Evolutionary conservation across 306 rosid genomes (phyloP).

Genomic region (Acacia acuminata): DNA sequence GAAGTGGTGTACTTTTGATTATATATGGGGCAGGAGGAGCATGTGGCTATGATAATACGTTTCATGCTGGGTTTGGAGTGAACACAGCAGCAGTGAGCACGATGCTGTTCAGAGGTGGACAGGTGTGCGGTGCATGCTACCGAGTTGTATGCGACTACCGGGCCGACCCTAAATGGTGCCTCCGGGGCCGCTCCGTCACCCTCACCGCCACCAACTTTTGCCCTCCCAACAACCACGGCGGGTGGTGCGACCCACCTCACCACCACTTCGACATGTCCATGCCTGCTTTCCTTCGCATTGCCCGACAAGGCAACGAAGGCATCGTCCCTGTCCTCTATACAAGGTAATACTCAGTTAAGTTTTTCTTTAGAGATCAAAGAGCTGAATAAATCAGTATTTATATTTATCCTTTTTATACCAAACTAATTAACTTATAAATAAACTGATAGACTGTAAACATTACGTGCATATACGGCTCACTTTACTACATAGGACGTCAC

Average conservation of each 20-base stretch:
- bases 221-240: conserved; percentile 83
- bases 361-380: fast-evolving
- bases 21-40: conserved; percentile 68
- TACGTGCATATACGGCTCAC: too few species aligned
- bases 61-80: conserved; percentile 79
- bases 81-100: conserved; percentile 81
- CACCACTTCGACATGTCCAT: conserved; percentile 85
- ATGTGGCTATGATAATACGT: conserved; percentile 74
- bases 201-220: conserved; percentile 81
- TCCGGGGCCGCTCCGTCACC: conserved; percentile 41
- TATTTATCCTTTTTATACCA: too few species aligned
- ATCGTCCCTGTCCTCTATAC: conserved; percentile 70
- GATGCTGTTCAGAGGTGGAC: conserved; percentile 63
- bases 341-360: conserved; percentile 32
- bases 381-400: too few species aligned
- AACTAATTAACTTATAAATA: too few species aligned
- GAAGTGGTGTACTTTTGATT: not conserved
- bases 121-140: conserved; percentile 85
- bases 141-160: conserved; percentile 66
- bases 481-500: too few species aligned
- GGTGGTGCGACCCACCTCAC: conserved; percentile 87
- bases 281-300: conserved; percentile 73
- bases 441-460: too few species aligned
- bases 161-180: conserved; percentile 77
- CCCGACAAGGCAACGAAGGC: conserved; percentile 84